phyloP scores from a whole-genome alignment of 371 early-diverging fungal genomes.

The Mortierella sp. region DNA sequence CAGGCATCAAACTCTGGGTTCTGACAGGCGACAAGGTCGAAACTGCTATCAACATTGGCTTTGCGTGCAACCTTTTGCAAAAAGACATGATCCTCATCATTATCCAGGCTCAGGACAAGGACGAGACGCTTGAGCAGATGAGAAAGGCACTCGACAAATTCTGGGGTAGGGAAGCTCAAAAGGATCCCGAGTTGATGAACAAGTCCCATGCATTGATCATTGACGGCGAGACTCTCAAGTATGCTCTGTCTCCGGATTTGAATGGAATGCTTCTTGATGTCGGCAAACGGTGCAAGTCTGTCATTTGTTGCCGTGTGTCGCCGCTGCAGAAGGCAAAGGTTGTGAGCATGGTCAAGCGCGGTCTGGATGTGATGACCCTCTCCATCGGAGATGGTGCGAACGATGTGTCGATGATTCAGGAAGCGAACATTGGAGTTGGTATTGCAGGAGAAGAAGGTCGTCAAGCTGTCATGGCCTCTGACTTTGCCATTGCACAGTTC shows the following conservation, averaged over 20 bases:
- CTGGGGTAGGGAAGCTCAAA: conserved; percentile 50
- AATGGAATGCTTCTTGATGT: conserved; percentile 72
- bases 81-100: conserved; percentile 76
- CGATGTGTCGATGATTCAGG: conserved; percentile 95
- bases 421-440: conserved; percentile 91
- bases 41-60: conserved; percentile 88
- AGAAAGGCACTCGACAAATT: conserved; percentile 66
- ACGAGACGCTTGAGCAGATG: conserved; percentile 67
- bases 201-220: conserved; percentile 84
- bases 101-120: conserved; percentile 68
- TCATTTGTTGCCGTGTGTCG: conserved; percentile 90
- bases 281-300: conserved; percentile 76
- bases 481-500: conserved; percentile 93
- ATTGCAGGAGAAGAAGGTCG: conserved; percentile 94
- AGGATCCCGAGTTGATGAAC: conserved; percentile 47
- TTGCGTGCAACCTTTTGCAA: conserved; percentile 78
- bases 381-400: conserved; percentile 95
- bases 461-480: conserved; percentile 93
- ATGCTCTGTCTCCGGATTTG: conserved; percentile 72
- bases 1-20: conserved; percentile 95
- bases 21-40: conserved; percentile 95
- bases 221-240: conserved; percentile 89
- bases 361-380: conserved; percentile 77
- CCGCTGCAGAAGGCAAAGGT: conserved; percentile 93
- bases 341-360: conserved; percentile 70